phyloP scores from a whole-genome alignment of 83 land plant genomes.

The Thuja plicata region DNA sequence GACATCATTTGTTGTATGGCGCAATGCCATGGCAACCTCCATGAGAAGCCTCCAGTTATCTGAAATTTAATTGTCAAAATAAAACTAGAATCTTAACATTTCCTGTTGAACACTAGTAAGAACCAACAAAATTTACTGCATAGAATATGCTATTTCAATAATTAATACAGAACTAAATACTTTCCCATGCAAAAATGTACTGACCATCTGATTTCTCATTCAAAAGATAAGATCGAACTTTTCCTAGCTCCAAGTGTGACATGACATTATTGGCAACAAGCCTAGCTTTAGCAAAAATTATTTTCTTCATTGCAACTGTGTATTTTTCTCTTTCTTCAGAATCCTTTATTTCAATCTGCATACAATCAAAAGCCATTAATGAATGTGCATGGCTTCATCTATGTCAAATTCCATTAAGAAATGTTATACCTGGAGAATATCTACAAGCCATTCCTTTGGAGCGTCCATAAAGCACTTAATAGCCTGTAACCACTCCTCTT shows the following conservation, averaged over 20 bases:
- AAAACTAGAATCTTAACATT: not conserved
- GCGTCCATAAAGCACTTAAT: conserved; percentile 55
- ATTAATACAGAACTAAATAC: not conserved
- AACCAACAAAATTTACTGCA: not conserved
- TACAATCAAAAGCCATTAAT: not conserved
- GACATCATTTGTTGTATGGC: conserved; percentile 30
- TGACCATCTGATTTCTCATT: conserved; percentile 42
- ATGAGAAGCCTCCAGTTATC: conserved; percentile 59
- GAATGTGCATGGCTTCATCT: not conserved
- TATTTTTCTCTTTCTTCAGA: not conserved
- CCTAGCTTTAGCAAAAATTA: conserved; percentile 45
- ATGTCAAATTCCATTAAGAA: conserved; percentile 1
- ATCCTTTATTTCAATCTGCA: conserved; percentile 27
- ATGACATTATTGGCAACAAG: conserved; percentile 40
- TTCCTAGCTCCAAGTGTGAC: conserved; percentile 39
- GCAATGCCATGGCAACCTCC: conserved; percentile 54
- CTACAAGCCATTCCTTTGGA: conserved; percentile 39
- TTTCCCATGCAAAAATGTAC: conserved; percentile 14
- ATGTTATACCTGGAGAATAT: conserved; percentile 52
- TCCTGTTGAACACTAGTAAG: not conserved
- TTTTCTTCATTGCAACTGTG: conserved; percentile 24
- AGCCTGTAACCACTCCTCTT: conserved; percentile 60
- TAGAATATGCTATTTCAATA: not conserved
- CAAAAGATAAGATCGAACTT: conserved; percentile 32
- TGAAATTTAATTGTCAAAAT: conserved; percentile 16